Conservation (phyloP, 306 rosid genomes). For the Hippophae rhamnoides region DNA sequence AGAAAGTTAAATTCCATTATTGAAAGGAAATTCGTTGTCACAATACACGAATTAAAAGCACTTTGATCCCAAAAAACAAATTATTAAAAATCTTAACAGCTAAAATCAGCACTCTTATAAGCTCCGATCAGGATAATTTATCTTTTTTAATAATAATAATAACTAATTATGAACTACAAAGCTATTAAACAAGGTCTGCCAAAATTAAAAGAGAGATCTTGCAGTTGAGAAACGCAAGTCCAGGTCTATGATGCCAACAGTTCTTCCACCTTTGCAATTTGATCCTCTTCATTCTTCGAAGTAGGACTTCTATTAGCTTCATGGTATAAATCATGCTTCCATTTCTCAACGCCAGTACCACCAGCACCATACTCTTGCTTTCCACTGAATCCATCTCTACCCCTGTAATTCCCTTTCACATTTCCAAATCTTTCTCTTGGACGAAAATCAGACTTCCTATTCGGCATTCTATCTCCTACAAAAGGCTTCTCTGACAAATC, state of each 20-base stretch:
- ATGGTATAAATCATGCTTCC: conserved; percentile 84
- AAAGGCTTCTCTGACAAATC: conserved; percentile 44
- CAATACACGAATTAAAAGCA: too few relatives aligned
- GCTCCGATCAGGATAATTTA: too few relatives aligned
- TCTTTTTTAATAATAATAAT: too few relatives aligned
- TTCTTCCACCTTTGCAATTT: conserved; percentile 85
- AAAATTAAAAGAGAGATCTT: too few relatives aligned
- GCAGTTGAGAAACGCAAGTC: neutral
- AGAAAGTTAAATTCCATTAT: too few relatives aligned
- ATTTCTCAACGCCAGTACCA: conserved; percentile 51
- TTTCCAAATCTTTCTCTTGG: conserved; percentile 47
- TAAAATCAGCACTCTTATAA: too few relatives aligned
- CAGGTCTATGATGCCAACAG: conserved; percentile 58
- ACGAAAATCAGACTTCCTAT: conserved; percentile 41
- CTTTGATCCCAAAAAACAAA: too few relatives aligned
- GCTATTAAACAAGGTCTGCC: too few relatives aligned
- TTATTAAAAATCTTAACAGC: too few relatives aligned
- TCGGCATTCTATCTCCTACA: conserved; percentile 29
- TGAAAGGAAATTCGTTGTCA: too few relatives aligned
- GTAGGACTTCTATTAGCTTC: conserved; percentile 60
- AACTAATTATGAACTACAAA: too few relatives aligned
- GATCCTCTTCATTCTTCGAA: conserved; percentile 86
- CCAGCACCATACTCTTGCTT: conserved; percentile 36
- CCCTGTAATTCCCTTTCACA: conserved; percentile 37
- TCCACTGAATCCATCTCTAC: conserved; percentile 51